Conservation (phyloP, 2,329 filamentous ascomycete species). For the Phyllosticta ampelicida region DNA sequence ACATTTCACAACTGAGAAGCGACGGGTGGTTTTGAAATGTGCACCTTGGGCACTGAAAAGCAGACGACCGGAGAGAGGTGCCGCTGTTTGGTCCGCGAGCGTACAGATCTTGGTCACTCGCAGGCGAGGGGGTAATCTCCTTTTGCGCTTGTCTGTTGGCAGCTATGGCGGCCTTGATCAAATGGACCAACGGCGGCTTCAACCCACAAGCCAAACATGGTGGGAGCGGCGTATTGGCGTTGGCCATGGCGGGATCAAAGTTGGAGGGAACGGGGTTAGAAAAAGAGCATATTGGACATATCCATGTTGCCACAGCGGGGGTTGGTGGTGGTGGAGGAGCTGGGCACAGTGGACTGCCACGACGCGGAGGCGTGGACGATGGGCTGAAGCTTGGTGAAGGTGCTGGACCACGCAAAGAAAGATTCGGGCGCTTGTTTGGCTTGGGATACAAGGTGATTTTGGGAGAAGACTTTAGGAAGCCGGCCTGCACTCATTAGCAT, state of each 20-base stretch:
- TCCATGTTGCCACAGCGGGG: constrained; percentile 60
- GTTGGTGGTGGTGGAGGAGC: constrained; percentile 38
- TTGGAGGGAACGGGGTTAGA: constrained; percentile 88
- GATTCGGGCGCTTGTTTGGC: constrained; percentile 50
- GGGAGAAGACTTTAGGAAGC: constrained; percentile 87
- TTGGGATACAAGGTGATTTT: constrained; percentile 89
- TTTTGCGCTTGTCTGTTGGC: constrained; percentile 43
- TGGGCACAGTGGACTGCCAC: constrained; percentile 26
- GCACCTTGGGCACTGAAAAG: constrained; percentile 61
- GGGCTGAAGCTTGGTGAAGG: constrained; percentile 32
- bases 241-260: constrained; percentile 78
- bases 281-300: constrained; percentile 92
- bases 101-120: constrained; percentile 24
- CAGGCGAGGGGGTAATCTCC: constrained; percentile 13
- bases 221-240: constrained; percentile 65
- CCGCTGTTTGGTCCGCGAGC: constrained; percentile 24
- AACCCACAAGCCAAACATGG: constrained; percentile 91
- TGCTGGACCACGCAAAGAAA: constrained; percentile 8
- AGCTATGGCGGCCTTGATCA: constrained; percentile 78
- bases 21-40: constrained; percentile 93
- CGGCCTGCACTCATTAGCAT: constrained; percentile 45
- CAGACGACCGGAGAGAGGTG: constrained; percentile 5
- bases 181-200: constrained; percentile 70
- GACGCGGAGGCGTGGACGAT: constrained; percentile 23
- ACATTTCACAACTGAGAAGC: constrained; percentile 78